phyloP scores from a whole-genome alignment of 495 filamentous ascomycete species.

The Aspergillus panamensis region DNA sequence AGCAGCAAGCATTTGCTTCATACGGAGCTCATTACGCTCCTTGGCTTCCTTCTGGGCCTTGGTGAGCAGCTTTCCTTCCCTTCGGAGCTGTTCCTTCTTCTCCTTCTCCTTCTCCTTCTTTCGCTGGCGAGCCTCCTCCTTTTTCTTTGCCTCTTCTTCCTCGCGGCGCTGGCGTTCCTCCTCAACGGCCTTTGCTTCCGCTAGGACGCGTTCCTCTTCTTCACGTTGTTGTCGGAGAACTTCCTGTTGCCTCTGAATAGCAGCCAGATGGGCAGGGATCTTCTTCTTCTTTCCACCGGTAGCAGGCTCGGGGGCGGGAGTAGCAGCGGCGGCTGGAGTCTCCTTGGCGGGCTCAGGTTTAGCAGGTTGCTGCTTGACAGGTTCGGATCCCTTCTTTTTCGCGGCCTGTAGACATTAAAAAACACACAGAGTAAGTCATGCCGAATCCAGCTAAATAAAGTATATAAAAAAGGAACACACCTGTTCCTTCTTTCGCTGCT shows the following conservation, averaged over 20 bases:
- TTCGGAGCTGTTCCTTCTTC: slow-evolving; percentile 91
- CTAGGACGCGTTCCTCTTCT: slow-evolving; percentile 62
- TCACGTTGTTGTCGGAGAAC: slow-evolving; percentile 68
- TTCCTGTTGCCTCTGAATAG: slow-evolving; percentile 92
- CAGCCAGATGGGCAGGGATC: slow-evolving; percentile 71
- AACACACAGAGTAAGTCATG: slow-evolving; percentile 1
- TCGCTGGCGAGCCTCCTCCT: slow-evolving; percentile 67
- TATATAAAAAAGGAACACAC: slow-evolving; percentile 35
- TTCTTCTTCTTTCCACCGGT: slow-evolving; percentile 87
- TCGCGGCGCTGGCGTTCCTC: slow-evolving; percentile 66
- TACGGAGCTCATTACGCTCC: slow-evolving; percentile 74
- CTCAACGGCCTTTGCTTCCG: slow-evolving; percentile 69
- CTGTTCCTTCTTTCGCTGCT: slow-evolving; percentile 91
- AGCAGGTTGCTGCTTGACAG: slow-evolving; percentile 20
- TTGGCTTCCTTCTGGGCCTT: slow-evolving; percentile 90
- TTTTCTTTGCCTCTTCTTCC: slow-evolving; percentile 71
- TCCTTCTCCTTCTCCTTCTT: slow-evolving; percentile 97
- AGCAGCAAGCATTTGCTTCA: slow-evolving; percentile 91
- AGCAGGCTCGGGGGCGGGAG: slow-evolving; percentile 44
- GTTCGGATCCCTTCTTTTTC: slow-evolving; percentile 52
- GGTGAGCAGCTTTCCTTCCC: slow-evolving; percentile 90
- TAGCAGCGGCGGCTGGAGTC: slow-evolving; percentile 43
- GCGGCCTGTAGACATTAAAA: slow-evolving; percentile 49
- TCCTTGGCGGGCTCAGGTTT: slow-evolving; percentile 37
- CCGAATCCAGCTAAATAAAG: not conserved